phyloP scores from a whole-genome alignment of 352 stramenopile species.

The Pythium sukuiense region DNA sequence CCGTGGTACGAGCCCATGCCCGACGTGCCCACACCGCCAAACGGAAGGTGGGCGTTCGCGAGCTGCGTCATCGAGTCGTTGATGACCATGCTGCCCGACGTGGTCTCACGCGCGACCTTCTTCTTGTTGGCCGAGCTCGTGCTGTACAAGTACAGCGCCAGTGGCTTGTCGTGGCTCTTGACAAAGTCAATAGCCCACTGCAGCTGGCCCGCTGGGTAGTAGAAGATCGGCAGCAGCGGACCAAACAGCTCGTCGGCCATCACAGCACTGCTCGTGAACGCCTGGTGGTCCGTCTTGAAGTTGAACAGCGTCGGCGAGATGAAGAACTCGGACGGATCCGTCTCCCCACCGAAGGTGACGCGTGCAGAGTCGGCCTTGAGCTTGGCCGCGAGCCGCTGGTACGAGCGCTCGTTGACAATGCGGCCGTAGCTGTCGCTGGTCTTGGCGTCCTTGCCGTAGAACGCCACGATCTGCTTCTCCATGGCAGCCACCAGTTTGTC shows the following conservation, averaged over 20 bases:
- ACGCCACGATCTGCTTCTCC: conserved; percentile 33
- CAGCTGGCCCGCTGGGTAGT: conserved; percentile 43
- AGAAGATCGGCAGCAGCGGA: conserved; percentile 92
- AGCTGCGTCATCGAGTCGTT: conserved; percentile 39
- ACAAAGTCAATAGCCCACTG: conserved; percentile 31
- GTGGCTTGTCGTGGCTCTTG: conserved; percentile 28
- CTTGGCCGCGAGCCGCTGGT: conserved; percentile 39
- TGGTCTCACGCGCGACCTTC: conserved; percentile 25
- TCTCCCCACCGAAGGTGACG: conserved; percentile 55
- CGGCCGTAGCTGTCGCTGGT: conserved; percentile 52
- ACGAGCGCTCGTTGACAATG: conserved; percentile 77
- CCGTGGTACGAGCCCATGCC: not conserved
- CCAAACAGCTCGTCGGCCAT: conserved; percentile 96
- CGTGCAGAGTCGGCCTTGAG: conserved; percentile 39
- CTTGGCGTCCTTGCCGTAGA: conserved; percentile 58
- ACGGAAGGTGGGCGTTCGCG: conserved; percentile 31
- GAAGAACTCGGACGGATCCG: conserved; percentile 73
- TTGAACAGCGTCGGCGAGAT: conserved; percentile 89
- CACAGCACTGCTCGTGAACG: conserved; percentile 46
- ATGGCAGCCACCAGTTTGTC: conserved; percentile 53
- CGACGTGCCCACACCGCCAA: conserved; percentile 33
- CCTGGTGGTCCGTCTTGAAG: conserved; percentile 57
- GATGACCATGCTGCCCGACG: conserved; percentile 31
- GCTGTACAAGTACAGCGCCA: conserved; percentile 35
- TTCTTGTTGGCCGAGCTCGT: conserved; percentile 23